Evolutionary conservation across 352 stramenopile genomes (phyloP).

Genomic region (Phytopythium helicoides): DNA sequence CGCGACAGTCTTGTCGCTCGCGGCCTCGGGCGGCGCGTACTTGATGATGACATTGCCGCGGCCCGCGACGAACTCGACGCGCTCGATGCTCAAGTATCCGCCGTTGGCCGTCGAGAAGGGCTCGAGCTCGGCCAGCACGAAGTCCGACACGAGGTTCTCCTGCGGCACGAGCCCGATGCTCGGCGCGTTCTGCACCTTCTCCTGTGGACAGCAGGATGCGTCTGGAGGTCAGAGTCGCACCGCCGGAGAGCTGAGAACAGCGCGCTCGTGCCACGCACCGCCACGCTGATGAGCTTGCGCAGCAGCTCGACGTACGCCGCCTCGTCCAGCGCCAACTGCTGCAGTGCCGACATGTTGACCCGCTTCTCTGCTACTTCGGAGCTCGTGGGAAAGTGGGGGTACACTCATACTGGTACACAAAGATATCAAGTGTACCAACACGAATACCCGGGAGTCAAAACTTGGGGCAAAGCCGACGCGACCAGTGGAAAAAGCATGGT

Average conservation of each 20-base stretch:
- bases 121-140: conserved; percentile 79
- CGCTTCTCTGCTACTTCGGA: too few species aligned
- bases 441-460: too few species aligned
- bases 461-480: too few species aligned
- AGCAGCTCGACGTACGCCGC: conserved; percentile 80
- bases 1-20: conserved; percentile 62
- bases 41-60: conserved; percentile 91
- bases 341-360: conserved; percentile 26
- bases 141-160: conserved; percentile 84
- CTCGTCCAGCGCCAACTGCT: conserved; percentile 61
- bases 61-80: conserved; percentile 74
- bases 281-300: conserved; percentile 81
- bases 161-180: conserved; percentile 69
- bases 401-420: too few species aligned
- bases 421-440: too few species aligned
- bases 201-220: conserved; percentile 5
- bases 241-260: conserved; percentile 1
- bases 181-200: conserved; percentile 71
- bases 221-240: neutral
- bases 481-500: too few species aligned
- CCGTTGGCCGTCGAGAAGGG: conserved; percentile 78
- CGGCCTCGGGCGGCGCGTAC: conserved; percentile 64
- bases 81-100: conserved; percentile 62
- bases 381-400: too few species aligned
- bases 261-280: conserved; percentile 21